Evolutionary conservation across 495 filamentous ascomycete genomes (phyloP).

Genomic region (Penicillium ucsense): DNA sequence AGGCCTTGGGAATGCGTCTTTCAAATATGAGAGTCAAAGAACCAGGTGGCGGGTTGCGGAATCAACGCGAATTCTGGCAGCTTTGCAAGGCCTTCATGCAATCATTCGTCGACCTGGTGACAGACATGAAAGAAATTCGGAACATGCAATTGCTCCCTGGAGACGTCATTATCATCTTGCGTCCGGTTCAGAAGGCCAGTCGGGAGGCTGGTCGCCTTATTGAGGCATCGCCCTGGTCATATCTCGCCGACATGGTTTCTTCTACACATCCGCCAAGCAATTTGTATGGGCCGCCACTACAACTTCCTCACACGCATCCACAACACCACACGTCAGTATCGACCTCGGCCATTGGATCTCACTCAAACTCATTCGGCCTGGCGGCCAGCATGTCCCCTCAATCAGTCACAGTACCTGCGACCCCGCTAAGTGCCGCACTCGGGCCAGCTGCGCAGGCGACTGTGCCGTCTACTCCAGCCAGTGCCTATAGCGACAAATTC

Average conservation of each 20-base stretch:
- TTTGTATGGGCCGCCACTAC: constrained; percentile 33
- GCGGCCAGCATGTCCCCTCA: constrained; percentile 28
- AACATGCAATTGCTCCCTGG: constrained; percentile 52
- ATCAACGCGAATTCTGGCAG: constrained; percentile 72
- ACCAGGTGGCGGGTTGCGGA: constrained; percentile 55
- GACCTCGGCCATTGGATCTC: constrained; percentile 14
- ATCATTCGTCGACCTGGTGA: constrained; percentile 64
- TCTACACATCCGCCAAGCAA: constrained; percentile 16
- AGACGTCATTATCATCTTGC: constrained; percentile 60
- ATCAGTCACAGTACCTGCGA: constrained; percentile 44
- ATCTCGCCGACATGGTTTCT: constrained; percentile 32
- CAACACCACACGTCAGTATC: constrained; percentile 28
- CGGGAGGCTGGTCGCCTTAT: constrained; percentile 68
- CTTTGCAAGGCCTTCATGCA: constrained; percentile 68
- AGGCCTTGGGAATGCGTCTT: constrained; percentile 57
- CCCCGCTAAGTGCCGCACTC: constrained; percentile 74
- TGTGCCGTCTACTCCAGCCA: constrained; percentile 69
- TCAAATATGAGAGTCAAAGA: constrained; percentile 79
- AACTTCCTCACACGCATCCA: constrained; percentile 22
- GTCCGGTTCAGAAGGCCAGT: constrained; percentile 64
- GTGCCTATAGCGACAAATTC: constrained; percentile 52
- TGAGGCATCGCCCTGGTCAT: constrained; percentile 68
- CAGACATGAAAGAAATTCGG: constrained; percentile 58
- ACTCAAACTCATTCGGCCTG: constrained; percentile 21
- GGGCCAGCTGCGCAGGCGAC: constrained; percentile 85